Conservation (phyloP, 139 green algal genomes). For the Mesotaenium endlicherianum region DNA sequence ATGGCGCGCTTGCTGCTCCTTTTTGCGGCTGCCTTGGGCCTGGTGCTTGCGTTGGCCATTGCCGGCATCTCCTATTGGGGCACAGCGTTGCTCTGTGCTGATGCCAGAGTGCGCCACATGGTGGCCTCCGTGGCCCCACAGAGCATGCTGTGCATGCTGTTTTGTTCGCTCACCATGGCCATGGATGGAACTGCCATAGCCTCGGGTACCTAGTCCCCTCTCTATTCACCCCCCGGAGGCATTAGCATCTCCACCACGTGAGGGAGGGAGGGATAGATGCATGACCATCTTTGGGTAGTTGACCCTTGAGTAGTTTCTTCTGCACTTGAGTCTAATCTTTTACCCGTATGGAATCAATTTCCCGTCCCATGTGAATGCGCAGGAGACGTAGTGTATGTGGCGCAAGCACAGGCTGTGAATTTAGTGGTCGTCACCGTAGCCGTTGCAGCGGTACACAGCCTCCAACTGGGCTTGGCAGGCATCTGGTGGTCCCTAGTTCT, state of each 20-base stretch:
- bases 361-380: not conserved
- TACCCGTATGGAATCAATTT: not conserved
- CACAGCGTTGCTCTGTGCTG: not conserved
- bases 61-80: not conserved
- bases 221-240: not conserved
- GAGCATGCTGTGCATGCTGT: not conserved
- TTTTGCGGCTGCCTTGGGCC: not conserved
- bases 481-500: conserved; percentile 33
- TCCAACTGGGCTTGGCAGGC: not conserved
- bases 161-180: not conserved
- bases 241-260: not conserved
- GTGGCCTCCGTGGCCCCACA: conserved; percentile 22
- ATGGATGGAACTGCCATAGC: conserved; percentile 3
- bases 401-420: not conserved
- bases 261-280: not conserved
- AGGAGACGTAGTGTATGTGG: not conserved
- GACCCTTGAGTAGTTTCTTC: not conserved
- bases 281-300: not conserved
- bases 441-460: not conserved
- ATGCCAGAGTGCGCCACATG: not conserved
- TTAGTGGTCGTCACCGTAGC: not conserved
- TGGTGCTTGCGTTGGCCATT: not conserved
- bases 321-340: not conserved
- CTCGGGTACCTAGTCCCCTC: not conserved
- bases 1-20: conserved; percentile 2